Percentiles rank a stretch among this genome's conserved stretches.
Conservation (phyloP, 169 alveolate species). For the Cyclospora cayetanensis region DNA sequence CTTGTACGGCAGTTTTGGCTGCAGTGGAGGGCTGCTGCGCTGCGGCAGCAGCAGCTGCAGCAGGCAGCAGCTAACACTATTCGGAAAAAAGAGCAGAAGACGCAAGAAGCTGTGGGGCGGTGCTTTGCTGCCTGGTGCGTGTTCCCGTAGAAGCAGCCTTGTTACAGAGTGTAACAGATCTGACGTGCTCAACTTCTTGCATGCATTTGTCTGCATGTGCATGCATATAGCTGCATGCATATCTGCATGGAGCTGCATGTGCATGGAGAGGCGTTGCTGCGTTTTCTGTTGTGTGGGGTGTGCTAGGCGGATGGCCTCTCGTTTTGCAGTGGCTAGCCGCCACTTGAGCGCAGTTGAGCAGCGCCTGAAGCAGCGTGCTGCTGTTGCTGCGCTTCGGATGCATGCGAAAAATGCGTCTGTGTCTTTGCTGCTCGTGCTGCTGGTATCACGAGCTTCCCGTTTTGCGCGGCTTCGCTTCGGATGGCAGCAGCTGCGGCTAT, state of each 20-base stretch:
- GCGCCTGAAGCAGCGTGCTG: constrained; percentile 53
- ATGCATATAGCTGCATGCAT: too few species aligned
- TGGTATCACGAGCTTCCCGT: not conserved
- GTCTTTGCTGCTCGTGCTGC: constrained; percentile 50
- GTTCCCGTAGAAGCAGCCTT: not conserved
- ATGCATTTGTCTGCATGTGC: too few species aligned
- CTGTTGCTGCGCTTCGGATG: constrained; percentile 47
- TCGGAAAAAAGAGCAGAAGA: not conserved
- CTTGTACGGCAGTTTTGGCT: not conserved
- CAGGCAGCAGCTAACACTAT: constrained; percentile 20
- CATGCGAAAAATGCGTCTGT: constrained; percentile 27
- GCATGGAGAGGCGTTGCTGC: too few species aligned
- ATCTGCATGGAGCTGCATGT: too few species aligned
- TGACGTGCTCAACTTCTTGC: too few species aligned
- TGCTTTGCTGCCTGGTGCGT: constrained; percentile 18
- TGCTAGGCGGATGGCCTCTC: constrained; percentile 8
- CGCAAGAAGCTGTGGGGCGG: not conserved
- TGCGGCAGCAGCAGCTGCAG: constrained; percentile 47
- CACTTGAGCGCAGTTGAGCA: constrained; percentile 14
- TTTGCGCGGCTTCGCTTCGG: constrained; percentile 39
- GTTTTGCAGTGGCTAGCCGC: constrained; percentile 6
- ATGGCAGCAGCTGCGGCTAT: constrained; percentile 49
- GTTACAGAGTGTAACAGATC: too few species aligned
- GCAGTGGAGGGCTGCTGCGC: constrained; percentile 23
- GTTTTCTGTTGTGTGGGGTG: not conserved